Percentiles rank a stretch among this genome's conserved stretches.
phyloP scores from a whole-genome alignment of 306 rosid genomes.

The Lablab purpureus region DNA sequence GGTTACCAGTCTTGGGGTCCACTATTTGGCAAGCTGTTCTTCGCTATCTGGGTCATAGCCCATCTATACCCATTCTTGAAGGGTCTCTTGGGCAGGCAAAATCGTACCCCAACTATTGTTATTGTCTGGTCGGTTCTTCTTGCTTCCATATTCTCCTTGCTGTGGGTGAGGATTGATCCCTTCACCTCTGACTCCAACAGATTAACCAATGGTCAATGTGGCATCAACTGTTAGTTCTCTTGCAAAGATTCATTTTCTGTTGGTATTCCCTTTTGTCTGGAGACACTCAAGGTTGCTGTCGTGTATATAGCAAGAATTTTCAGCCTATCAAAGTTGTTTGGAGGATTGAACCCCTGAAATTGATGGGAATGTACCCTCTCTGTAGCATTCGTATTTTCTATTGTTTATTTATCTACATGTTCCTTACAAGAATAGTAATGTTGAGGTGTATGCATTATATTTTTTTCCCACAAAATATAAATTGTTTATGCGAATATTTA shows the following conservation, averaged over 20 bases:
- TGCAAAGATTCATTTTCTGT: slow-evolving; percentile 42
- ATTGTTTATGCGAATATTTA: slow-evolving; percentile 45
- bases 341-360: slow-evolving; percentile 34
- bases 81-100: slow-evolving; percentile 90
- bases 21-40: slow-evolving; percentile 81
- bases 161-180: slow-evolving; percentile 95
- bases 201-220: slow-evolving; percentile 75
- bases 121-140: slow-evolving; percentile 92
- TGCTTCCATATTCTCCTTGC: slow-evolving; percentile 90
- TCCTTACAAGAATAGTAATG: slow-evolving; percentile 24
- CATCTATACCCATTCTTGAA: slow-evolving; percentile 94
- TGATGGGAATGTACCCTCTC: slow-evolving; percentile 13
- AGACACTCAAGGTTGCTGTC: slow-evolving; percentile 37
- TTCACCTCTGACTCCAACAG: slow-evolving; percentile 59
- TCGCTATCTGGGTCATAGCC: slow-evolving; percentile 94
- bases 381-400: slow-evolving; percentile 40
- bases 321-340: slow-evolving; percentile 36
- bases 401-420: slow-evolving; percentile 37
- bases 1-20: slow-evolving; percentile 99
- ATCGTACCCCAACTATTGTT: slow-evolving; percentile 92
- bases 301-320: slow-evolving; percentile 59
- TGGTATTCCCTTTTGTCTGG: slow-evolving; percentile 29
- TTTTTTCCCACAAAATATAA: slow-evolving; percentile 39
- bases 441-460: slow-evolving; percentile 39
- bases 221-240: slow-evolving; percentile 70